phyloP scores from a whole-genome alignment of 75 land plant genomes.

The Gnetum montanum region DNA sequence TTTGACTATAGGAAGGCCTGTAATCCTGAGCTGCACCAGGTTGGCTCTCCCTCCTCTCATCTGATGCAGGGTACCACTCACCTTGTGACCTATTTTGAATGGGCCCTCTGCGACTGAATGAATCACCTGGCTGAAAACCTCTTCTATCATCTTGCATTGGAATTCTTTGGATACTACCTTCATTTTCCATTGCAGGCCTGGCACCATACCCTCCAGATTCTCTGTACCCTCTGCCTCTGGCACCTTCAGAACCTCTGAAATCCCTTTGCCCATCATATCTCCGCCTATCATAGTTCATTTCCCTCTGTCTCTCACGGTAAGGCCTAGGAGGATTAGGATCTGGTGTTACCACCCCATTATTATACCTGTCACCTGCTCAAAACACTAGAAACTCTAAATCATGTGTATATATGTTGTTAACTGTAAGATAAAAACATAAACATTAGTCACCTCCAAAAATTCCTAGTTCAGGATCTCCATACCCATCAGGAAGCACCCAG shows the following conservation, averaged over 20 bases:
- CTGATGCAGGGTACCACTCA: slow-evolving; percentile 8
- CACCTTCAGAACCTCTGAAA: neutral
- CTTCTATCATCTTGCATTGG: slow-evolving; percentile 19
- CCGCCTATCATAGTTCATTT: slow-evolving; percentile 14
- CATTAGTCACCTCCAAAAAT: slow-evolving; percentile 6
- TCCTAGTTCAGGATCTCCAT: slow-evolving; percentile 7
- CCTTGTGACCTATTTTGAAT: neutral
- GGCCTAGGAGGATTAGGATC: slow-evolving; percentile 39
- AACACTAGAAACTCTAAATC: neutral
- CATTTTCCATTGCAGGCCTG: slow-evolving; percentile 10
- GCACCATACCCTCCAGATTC: slow-evolving; percentile 21
- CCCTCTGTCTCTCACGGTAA: slow-evolving; percentile 24
- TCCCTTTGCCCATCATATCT: slow-evolving; percentile 21
- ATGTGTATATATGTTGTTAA: neutral
- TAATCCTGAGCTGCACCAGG: slow-evolving; percentile 3
- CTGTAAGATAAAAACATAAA: neutral
- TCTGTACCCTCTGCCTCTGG: slow-evolving; percentile 14
- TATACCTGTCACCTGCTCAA: slow-evolving; percentile 69
- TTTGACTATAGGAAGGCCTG: slow-evolving; percentile 7
- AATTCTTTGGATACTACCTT: slow-evolving; percentile 1
- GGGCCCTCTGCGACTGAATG: neutral
- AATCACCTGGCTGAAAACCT: slow-evolving; percentile 12
- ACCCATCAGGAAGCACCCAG: slow-evolving; percentile 12
- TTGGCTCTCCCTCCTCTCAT: slow-evolving; percentile 3
- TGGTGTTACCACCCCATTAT: slow-evolving; percentile 30